Base-by-base conservation (phyloP, 2,329 filamentous ascomycete species). In the Trichoderma citrinoviride region DNA sequence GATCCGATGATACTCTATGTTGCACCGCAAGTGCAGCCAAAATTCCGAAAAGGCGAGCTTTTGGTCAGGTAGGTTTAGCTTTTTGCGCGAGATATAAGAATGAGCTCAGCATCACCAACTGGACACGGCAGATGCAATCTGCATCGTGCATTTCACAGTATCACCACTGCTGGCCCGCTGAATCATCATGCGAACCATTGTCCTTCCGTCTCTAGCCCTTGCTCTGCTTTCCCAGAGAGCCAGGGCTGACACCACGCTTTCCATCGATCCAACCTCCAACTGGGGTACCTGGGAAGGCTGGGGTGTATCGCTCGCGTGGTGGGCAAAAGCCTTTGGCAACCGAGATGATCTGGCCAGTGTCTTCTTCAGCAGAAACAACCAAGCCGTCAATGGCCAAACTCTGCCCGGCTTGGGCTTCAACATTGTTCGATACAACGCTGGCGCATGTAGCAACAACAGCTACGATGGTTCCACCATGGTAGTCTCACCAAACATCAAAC, bases 211-310 rank as follows among this genome's bases (percentile, higher is more conserved):
- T 27, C 7, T 61, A 14, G 4, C 10, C 33, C 23, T 61, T 27
- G 21, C 17, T 29, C 46, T 61, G 23, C 46, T 61, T 7, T 12
- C 5, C 4, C 57, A 43, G 6, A 43, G 7, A 43, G 57, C 21
- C 23, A n/a, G 33, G 33, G 57, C 57, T 8, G 33, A 41, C 17
- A 61, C 57, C 27, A 50, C 57, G 5, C 57, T 61, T 19, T 41
- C 44, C 23, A 17, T 61, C n/a, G 46, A 61, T 37, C 57, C 57
- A 33, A 50, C 41, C 21, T 44, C 54, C 10, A 56, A 56, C 21
- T 61, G 57, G 57, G 57, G 57, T 1, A 50, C 57, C 1, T 61
- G 57, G 57, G 57, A 61, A 61, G 57, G 57, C 57, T 61, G 57
- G 57, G 57, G 57, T 4, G 57, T 61, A 41, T 61, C 57, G 21